Evolutionary conservation across 352 stramenopile species (phyloP), one percentile per base, ranked within the genome.

Genomic region (Phytophthora pseudosyringae): DNA sequence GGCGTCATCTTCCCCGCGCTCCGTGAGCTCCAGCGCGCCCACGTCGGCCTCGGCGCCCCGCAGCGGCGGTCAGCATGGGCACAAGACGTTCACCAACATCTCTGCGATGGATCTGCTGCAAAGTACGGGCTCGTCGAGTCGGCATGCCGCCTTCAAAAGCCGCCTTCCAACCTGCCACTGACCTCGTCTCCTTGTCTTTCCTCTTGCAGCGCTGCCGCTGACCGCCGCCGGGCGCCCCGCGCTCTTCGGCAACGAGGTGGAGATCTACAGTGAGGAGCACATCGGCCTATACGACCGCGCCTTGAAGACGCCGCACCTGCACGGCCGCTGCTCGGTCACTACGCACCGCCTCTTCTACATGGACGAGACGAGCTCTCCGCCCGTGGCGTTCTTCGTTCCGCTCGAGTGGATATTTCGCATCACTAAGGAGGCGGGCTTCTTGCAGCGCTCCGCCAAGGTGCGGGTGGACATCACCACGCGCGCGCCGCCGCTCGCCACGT

Each of bases 291-390:
- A 95, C 64, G 86, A 95, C 63, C 78, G 88, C 57, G 83, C 71
- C 38, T 75, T 88, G 43, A 95, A 95, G 75, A 93, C 88, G 32
- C 46, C 62, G 45, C 83, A 90, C 64, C n/a, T 77, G 43, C 73
- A 80, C 43, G 88, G 88, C 9, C 84, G 88, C 32, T 93, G 86
- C 66, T 82, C 83, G 8, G 78, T 95, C 54, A 95, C 88, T 47
- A 95, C 86, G 9, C 88, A 95, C 62, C 85, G 88, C 4, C 71
- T 95, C 21, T 91, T 95, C 59, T 95, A 92, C 65, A 86, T 90
- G 57, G 81, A 92, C 59, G 76, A 87, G 49, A 75, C 64, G 21
- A 75, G 63, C 45, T 73, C 57, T 36, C 80, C 83, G 8, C 76
- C 80, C 25, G 75, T 81, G 46, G 81, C 83, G 49, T 80, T 91